phyloP scores from a whole-genome alignment of 768 basidiomycete species.

The Gyrodon lividus region DNA sequence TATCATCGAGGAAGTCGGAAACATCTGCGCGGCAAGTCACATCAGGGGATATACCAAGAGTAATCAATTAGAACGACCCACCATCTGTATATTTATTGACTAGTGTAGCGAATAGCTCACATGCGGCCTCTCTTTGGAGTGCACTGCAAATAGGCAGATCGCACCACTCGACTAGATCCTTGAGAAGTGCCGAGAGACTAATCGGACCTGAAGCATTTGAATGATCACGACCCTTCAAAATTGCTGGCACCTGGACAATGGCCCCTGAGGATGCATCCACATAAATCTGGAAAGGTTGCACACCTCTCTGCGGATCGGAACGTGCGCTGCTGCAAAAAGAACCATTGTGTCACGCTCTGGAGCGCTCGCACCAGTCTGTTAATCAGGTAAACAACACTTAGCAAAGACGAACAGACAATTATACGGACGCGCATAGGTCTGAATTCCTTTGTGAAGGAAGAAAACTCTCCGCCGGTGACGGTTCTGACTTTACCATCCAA shows the following conservation, averaged over 20 bases:
- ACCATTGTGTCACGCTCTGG: slow-evolving; percentile 62
- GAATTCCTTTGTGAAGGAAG: slow-evolving; percentile 36
- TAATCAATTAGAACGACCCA: slow-evolving; percentile 24
- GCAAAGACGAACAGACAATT: background rate
- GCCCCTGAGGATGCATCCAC: background rate
- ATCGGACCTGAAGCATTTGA: slow-evolving; percentile 40
- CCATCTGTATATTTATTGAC: slow-evolving; percentile 78
- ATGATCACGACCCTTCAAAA: slow-evolving; percentile 4
- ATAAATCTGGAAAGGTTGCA: slow-evolving; percentile 10
- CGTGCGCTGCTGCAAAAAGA: slow-evolving; percentile 64
- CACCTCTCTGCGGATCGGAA: slow-evolving; percentile 69
- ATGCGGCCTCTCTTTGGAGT: slow-evolving; percentile 53
- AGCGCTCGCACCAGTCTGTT: slow-evolving; percentile 16
- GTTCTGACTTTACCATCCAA: slow-evolving; percentile 43
- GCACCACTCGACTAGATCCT: slow-evolving; percentile 59
- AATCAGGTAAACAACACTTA: background rate
- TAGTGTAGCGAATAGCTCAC: slow-evolving; percentile 61
- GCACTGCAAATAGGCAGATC: slow-evolving; percentile 45
- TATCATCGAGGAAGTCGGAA: slow-evolving; percentile 41
- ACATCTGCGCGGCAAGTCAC: slow-evolving; percentile 38
- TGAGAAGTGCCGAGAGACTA: slow-evolving; percentile 50
- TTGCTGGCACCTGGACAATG: slow-evolving; percentile 40
- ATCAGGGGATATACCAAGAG: background rate
- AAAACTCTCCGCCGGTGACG: slow-evolving; percentile 56
- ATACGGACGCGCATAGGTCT: slow-evolving; percentile 51